These are phyloP conservation scores for Earliella scabrosa DNA, from an alignment of 1,284 basidiomycete species.

Conservation along the genomic window DNA sequence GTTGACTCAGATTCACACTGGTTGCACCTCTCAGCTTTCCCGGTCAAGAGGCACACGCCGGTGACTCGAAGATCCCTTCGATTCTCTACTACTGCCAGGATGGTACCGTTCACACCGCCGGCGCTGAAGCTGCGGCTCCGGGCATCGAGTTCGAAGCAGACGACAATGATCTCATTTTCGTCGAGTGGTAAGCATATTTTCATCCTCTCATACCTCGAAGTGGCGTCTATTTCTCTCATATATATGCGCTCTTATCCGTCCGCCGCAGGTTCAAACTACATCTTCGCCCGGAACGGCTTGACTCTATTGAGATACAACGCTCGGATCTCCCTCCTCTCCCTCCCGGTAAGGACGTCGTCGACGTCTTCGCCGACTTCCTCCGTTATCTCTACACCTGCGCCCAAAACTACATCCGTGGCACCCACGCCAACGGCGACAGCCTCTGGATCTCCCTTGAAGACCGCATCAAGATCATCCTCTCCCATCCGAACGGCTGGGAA, in stretches of 20 bases:
- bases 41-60: constrained; percentile 43
- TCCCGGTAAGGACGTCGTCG: constrained; percentile 45
- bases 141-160: constrained; percentile 45
- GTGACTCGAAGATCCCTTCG: constrained; percentile 58
- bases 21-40: constrained; percentile 39
- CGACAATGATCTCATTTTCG: constrained; percentile 50
- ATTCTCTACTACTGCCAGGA: constrained; percentile 54
- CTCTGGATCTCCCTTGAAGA: constrained; percentile 41
- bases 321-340: constrained; percentile 48
- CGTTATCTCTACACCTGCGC: constrained; percentile 52
- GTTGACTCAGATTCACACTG: not conserved
- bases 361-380: constrained; percentile 59
- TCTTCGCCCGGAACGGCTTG: constrained; percentile 45
- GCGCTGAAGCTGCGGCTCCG: constrained; percentile 55
- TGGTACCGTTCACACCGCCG: constrained; percentile 51
- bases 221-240: too few relatives aligned
- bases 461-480: constrained; percentile 40
- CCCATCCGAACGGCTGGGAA: constrained; percentile 52
- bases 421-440: constrained; percentile 44
- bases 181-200: constrained; percentile 48
- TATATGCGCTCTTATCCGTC: too few relatives aligned
- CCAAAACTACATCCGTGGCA: constrained; percentile 49
- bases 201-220: too few relatives aligned
- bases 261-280: constrained; percentile 65
- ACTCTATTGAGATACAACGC: constrained; percentile 27